Evolutionary conservation across 2,329 filamentous ascomycete genomes (phyloP).

Genomic region (Fusarium nodosum): DNA sequence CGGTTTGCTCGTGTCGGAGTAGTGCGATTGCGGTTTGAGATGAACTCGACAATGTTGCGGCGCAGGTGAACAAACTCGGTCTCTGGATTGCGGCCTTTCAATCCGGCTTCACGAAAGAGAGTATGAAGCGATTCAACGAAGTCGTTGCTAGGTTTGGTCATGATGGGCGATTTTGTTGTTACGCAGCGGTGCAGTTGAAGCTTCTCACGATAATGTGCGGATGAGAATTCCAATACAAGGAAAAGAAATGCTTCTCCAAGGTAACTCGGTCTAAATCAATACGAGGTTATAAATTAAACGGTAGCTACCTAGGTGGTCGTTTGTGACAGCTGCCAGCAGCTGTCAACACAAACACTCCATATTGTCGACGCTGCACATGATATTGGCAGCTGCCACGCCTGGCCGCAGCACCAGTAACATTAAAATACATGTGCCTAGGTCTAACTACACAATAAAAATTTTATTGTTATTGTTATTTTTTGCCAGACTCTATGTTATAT

Average conservation of each 20-base stretch:
- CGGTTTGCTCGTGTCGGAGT: conserved; percentile 35
- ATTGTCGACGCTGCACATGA: not conserved
- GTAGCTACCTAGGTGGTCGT: not conserved
- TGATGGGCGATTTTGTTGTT: not conserved
- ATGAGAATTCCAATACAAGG: not conserved
- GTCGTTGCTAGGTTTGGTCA: conserved; percentile 9
- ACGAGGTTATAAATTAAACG: not conserved
- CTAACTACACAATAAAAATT: no score
- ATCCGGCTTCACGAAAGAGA: conserved; percentile 43
- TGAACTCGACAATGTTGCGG: conserved; percentile 26
- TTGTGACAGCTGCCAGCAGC: not conserved
- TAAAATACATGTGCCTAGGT: not conserved
- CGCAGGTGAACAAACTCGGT: conserved; percentile 37
- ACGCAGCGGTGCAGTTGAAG: not conserved
- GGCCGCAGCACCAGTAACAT: not conserved
- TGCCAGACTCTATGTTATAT: no score
- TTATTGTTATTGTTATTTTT: no score
- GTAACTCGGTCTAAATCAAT: not conserved
- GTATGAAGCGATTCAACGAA: conserved; percentile 33
- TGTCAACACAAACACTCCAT: not conserved
- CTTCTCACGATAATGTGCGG: not conserved
- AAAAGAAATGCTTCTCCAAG: not conserved
- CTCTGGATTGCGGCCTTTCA: conserved; percentile 2
- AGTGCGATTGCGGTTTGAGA: conserved; percentile 23
- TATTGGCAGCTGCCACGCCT: conserved; percentile 1